Base-by-base conservation (phyloP, 306 rosid genomes). In the Oxytropis ochrocephala region DNA sequence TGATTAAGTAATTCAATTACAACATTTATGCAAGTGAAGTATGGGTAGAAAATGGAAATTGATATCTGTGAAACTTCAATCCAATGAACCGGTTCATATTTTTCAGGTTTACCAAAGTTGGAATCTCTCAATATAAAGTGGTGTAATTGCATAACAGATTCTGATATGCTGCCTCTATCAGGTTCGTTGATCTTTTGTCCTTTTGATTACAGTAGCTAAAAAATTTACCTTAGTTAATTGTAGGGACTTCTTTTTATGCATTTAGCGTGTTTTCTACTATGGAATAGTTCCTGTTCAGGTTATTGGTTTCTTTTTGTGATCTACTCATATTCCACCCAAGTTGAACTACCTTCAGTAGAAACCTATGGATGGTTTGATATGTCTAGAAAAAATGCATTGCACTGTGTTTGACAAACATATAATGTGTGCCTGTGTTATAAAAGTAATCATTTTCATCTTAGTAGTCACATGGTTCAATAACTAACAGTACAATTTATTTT, bases 61-160 rank as follows among this genome's bases (percentile, higher is more conserved):
- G 69, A 39, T 72, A 47, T 64, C 33, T 54, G 21, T 44, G 30
- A n/a, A 52, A 64, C 24, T 62, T 49, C 44, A 46, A 21, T 54
- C 55, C 19, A 70, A 19, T 69, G 32, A 49, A 72, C 18, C 43
- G 60, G 16, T 72, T n/a, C 74, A 61, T 36, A 42, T 62, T 56
- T 67, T 60, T 64, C 88, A 94, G 97, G 90, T 79, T 85, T 94
- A 72, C 76, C 75, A 41, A 90, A 85, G 70, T 80, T 94, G 83
- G 95, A 90, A 74, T 94, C 95, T 78, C 92, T 94, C 63, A 94
- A 94, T 91, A 75, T 94, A 49, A 94, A 88, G 84, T 94, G 99
- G 92, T 91, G 99, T 73, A 91, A 88, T 73, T 88, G 91, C 87
- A 84, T 94, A 67, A 83, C 89, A 36, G 86, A 94, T 84, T 79